Percentiles rank a stretch among this genome's conserved stretches.
phyloP scores from a whole-genome alignment of 192 early-diverging fungal species.

The Martensiomyces pterosporus region DNA sequence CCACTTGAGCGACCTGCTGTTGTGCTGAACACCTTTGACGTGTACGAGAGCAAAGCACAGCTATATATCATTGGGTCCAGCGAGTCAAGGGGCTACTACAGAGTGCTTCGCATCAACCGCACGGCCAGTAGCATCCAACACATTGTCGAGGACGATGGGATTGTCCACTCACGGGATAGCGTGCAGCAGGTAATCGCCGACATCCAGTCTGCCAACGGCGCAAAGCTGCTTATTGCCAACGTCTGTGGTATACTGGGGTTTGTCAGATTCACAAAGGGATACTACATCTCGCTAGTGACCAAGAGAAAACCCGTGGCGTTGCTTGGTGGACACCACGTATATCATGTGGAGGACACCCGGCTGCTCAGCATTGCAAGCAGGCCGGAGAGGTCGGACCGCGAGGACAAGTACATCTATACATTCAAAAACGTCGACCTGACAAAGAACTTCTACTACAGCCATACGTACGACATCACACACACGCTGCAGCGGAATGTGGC shows the following conservation, averaged over 20 bases:
- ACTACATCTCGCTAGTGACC: constrained; percentile 86
- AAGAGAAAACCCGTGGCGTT: constrained; percentile 80
- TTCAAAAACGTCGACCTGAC: constrained; percentile 89
- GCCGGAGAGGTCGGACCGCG: constrained; percentile 69
- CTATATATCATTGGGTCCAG: constrained; percentile 84
- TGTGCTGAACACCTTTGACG: constrained; percentile 67
- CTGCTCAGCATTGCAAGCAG: constrained; percentile 70
- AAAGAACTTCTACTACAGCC: constrained; percentile 97
- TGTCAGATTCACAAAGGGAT: constrained; percentile 86
- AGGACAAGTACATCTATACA: constrained; percentile 72
- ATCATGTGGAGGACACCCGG: constrained; percentile 89
- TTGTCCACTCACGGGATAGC: constrained; percentile 72
- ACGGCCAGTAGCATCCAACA: constrained; percentile 57
- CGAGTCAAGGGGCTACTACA: constrained; percentile 66
- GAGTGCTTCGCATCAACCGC: constrained; percentile 87
- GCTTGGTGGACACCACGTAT: constrained; percentile 92
- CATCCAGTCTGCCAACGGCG: constrained; percentile 68
- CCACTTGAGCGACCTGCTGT: constrained; percentile 32
- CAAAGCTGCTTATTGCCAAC: constrained; percentile 23
- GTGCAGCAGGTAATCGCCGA: constrained; percentile 71
- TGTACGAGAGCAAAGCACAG: constrained; percentile 86
- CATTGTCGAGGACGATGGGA: constrained; percentile 74
- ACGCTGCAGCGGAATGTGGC: constrained; percentile 77
- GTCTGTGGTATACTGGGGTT: constrained; percentile 60
- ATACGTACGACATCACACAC: constrained; percentile 93